phyloP scores from a whole-genome alignment of 2,329 filamentous ascomycete genomes.

The Trichoderma semiorbis region DNA sequence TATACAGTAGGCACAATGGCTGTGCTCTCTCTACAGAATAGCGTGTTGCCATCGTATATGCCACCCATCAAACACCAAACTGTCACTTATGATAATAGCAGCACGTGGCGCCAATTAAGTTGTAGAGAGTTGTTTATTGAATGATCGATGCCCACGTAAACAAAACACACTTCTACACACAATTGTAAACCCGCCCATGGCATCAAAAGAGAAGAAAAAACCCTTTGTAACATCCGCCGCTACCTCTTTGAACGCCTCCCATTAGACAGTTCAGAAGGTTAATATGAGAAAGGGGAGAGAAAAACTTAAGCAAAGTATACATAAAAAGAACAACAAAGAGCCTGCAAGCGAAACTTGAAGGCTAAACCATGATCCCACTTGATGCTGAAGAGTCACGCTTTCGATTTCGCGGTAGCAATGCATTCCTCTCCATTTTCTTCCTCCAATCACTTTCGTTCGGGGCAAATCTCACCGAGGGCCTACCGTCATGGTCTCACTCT shows the following conservation, averaged over 20 bases:
- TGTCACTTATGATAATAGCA: background rate
- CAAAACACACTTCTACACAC: slow-evolving; percentile 5
- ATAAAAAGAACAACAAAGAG: background rate
- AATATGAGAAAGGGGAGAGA: background rate
- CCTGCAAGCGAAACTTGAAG: background rate
- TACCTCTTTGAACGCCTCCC: slow-evolving; percentile 12
- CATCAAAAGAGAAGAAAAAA: background rate
- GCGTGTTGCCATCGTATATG: background rate
- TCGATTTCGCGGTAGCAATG: background rate
- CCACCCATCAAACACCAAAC: background rate
- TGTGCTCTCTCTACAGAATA: background rate
- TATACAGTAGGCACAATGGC: background rate
- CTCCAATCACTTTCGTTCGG: background rate
- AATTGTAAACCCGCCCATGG: background rate
- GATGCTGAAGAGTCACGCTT: background rate
- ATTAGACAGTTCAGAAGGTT: background rate
- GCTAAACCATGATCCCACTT: background rate
- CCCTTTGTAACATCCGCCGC: background rate
- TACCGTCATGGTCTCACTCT: background rate
- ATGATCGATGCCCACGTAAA: background rate
- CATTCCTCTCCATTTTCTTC: background rate
- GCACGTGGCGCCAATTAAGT: background rate
- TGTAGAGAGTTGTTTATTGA: slow-evolving; percentile 4
- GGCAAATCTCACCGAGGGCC: background rate
- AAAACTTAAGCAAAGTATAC: background rate